Conservation (phyloP, 2,329 filamentous ascomycete genomes). For the Lasiodiplodia sp. region DNA sequence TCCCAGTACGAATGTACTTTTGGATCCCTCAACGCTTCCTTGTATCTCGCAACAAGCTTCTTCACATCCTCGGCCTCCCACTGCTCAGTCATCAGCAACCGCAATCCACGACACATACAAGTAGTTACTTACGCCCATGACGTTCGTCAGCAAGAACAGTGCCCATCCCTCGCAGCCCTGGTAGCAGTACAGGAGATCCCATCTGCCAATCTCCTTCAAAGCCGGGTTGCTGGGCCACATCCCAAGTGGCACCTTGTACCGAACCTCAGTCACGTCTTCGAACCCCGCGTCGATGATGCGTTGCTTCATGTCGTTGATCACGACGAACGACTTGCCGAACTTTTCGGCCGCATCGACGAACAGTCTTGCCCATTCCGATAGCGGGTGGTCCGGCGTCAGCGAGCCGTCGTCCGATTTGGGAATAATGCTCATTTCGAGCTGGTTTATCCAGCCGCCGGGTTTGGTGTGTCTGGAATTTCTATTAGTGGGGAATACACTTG, state of each 20-base stretch:
- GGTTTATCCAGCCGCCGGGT: conserved; percentile 40
- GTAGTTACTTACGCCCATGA: background rate
- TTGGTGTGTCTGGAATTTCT: background rate
- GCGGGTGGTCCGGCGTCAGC: conserved; percentile 36
- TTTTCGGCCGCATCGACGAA: conserved; percentile 35
- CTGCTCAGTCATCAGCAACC: background rate
- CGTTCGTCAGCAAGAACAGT: conserved; percentile 42
- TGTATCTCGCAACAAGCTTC: background rate
- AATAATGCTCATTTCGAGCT: conserved; percentile 38
- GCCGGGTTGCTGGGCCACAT: conserved; percentile 41
- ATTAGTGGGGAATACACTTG: conserved; percentile 14
- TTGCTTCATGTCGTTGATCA: conserved; percentile 49
- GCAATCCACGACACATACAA: background rate
- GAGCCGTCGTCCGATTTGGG: conserved; percentile 38
- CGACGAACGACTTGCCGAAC: conserved; percentile 44
- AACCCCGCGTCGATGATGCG: conserved; percentile 62
- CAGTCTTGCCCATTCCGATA: conserved; percentile 36
- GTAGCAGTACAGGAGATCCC: conserved; percentile 41
- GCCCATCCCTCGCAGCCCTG: conserved; percentile 49
- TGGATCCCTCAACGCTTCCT: conserved; percentile 1
- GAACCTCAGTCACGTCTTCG: conserved; percentile 56
- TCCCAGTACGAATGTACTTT: conserved; percentile 2
- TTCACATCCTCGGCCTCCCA: background rate
- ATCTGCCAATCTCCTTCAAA: conserved; percentile 45
- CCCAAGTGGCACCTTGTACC: conserved; percentile 46